Evolutionary conservation across 371 early-diverging fungal genomes (phyloP), one percentile per base, ranked within the genome.

Genomic region (Fennellomyces sp.): DNA sequence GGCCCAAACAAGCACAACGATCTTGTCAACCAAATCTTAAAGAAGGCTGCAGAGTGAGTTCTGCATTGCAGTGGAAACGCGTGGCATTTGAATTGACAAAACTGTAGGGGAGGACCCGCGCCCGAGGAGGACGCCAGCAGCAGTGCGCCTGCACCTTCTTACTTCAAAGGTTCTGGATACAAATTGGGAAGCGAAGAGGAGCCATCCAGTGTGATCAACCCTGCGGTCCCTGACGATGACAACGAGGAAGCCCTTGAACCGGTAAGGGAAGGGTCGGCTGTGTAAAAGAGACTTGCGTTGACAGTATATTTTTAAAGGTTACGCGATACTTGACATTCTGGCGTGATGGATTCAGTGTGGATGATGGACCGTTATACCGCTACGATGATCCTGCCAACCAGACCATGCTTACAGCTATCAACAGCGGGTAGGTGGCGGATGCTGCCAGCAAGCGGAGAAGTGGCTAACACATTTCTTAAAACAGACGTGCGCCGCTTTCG

Each of bases 331-430:
- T 98, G 60, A 97, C 94, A 4, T 96, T 98, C 63, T 98, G 97
- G 96, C 82, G 90, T 51, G 89, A 97, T 67, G 98, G 98, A 29
- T 97, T 97, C 67, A 94, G 91, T 58, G 84, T 98, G 54, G 97
- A 94, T 35, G 97, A 97, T 64, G 98, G 98, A 0, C 93, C 93
- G 0, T 73, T 98, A 42, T 77, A 88, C 64, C 73, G 81, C 38
- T 94, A 93, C 61, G 85, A 90, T 41, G 94, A 94, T 64, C 97
- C 97, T 11, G 88, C 82, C 45, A 96, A 91, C 73, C 84, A 91
- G 65, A 88, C 90, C 60, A 83, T 94, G 63, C 74, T 98, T 64
- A 77, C 84, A 45, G 87, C 91, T 11, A 94, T 98, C 59, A 91
- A 94, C 56, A 86, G 84, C 55, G 98, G 96, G 92, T 93, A 83